These are phyloP conservation scores for Arctium minus DNA, from an alignment of 129 eudicot genomes.

Conservation along the genomic window DNA sequence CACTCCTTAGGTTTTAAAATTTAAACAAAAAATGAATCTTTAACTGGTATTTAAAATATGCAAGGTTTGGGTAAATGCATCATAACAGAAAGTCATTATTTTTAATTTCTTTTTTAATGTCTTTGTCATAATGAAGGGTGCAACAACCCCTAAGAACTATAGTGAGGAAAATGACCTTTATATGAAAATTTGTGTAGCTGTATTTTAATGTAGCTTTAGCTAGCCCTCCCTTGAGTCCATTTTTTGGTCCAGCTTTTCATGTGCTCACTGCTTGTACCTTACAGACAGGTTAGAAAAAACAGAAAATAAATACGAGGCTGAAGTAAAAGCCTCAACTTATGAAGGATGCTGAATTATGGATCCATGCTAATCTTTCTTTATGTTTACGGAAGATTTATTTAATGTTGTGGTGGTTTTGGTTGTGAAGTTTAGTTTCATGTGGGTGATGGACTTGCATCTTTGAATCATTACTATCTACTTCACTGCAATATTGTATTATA, in stretches of 20 bases:
- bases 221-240: not conserved
- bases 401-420: not conserved
- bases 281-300: not conserved
- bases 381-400: not conserved
- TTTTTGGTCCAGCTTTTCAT: not conserved
- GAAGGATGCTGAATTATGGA: not conserved
- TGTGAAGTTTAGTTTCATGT: not conserved
- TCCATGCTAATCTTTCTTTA: not conserved
- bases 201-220: not conserved
- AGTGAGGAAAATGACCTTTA: not conserved
- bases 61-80: not conserved
- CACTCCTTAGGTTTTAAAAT: not conserved
- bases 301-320: not conserved
- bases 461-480: not conserved
- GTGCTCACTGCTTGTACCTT: not conserved
- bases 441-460: not conserved
- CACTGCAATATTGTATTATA: not conserved
- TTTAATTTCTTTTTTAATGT: not conserved
- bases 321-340: not conserved
- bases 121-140: not conserved
- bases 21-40: not conserved
- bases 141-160: not conserved
- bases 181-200: not conserved
- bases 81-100: not conserved
- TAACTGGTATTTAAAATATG: not conserved